phyloP scores from a whole-genome alignment of 257 asterid genomes.

The Solanum virginianum region DNA sequence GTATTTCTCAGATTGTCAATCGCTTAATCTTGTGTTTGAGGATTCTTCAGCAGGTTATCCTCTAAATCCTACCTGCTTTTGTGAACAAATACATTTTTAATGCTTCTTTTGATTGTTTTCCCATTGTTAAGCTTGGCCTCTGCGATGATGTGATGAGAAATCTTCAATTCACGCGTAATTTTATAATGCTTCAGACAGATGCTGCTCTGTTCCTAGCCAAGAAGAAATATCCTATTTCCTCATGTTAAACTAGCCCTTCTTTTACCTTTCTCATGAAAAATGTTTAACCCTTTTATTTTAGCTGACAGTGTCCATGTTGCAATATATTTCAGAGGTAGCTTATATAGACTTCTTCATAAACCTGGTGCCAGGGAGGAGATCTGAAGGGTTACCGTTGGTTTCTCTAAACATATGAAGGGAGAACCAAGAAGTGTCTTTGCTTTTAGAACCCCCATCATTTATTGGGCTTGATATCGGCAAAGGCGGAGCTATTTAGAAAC shows the following conservation, averaged over 20 bases:
- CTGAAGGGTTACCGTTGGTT: neutral
- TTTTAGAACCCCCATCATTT: neutral
- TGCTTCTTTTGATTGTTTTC: neutral
- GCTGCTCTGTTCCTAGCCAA: neutral
- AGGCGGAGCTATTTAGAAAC: neutral
- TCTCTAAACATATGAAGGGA: neutral
- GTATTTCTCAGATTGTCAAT: slow-evolving; percentile 67
- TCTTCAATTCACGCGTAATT: neutral
- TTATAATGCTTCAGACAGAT: neutral
- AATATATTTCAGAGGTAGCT: slow-evolving; percentile 62
- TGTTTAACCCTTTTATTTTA: neutral
- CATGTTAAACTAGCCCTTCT: neutral
- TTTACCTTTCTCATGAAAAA: neutral
- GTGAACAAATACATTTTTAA: neutral
- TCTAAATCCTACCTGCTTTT: neutral
- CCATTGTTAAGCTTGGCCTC: neutral
- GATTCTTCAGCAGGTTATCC: slow-evolving; percentile 59
- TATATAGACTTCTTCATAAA: slow-evolving; percentile 75
- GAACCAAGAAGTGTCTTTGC: too few species aligned
- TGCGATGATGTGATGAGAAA: neutral
- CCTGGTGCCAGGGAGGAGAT: slow-evolving; percentile 62
- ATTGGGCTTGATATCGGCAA: neutral
- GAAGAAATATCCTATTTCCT: neutral
- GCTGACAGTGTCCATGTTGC: neutral
- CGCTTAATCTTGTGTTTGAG: slow-evolving; percentile 68